phyloP scores from a whole-genome alignment of 495 filamentous ascomycete species.

The Tuber microsphaerosporum region DNA sequence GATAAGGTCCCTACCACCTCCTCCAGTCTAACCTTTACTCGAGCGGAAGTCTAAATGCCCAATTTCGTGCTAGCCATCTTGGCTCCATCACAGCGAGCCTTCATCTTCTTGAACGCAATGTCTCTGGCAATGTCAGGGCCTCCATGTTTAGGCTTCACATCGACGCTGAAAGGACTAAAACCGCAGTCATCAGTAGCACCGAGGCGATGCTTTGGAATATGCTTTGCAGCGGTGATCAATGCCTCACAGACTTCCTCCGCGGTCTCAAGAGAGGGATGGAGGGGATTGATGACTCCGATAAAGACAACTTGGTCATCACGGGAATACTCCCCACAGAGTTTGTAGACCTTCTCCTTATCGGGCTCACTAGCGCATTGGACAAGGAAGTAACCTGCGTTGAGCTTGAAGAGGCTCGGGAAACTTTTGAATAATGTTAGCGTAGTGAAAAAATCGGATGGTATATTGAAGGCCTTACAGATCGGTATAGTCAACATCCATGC shows the following conservation, averaged over 20 bases:
- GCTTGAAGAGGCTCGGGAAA: constrained; percentile 44
- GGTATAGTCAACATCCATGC: constrained; percentile 44
- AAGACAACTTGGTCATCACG: constrained; percentile 45
- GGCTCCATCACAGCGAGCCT: constrained; percentile 43
- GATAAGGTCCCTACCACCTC: not conserved
- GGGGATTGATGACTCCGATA: constrained; percentile 44
- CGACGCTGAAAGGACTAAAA: constrained; percentile 44
- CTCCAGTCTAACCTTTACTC: not conserved
- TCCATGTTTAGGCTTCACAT: constrained; percentile 45
- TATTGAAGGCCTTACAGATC: constrained; percentile 35
- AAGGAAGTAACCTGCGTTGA: constrained; percentile 48
- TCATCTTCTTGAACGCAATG: constrained; percentile 45
- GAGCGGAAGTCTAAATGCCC: constrained; percentile 31
- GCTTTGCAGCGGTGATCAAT: constrained; percentile 42
- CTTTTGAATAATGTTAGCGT: constrained; percentile 1
- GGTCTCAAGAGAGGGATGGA: constrained; percentile 44
- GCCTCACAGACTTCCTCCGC: constrained; percentile 43
- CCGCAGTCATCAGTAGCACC: constrained; percentile 48
- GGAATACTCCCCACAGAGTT: constrained; percentile 43
- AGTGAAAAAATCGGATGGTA: not conserved
- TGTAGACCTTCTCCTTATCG: constrained; percentile 44
- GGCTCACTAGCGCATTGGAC: constrained; percentile 45
- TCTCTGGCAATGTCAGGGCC: constrained; percentile 45
- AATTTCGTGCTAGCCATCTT: constrained; percentile 44
- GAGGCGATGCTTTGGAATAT: constrained; percentile 44